Evolutionary conservation across 495 filamentous ascomycete genomes (phyloP), one percentile per base, ranked within the genome.

Genomic region (Podospora sp.): DNA sequence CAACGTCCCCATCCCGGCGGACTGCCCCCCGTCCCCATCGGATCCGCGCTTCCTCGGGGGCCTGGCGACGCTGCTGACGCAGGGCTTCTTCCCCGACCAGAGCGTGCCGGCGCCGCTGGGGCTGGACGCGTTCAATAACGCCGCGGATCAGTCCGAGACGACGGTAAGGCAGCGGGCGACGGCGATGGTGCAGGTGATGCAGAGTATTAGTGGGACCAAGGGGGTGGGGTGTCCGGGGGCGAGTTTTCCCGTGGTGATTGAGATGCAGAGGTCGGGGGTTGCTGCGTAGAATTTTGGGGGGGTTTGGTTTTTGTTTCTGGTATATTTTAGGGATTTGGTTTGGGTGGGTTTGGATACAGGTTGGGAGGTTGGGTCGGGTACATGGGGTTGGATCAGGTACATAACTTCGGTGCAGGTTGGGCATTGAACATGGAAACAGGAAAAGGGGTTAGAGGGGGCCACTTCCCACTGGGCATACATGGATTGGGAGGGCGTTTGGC

Each of bases 71-170:
- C 57, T 59, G 9, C 57, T 63, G 46, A 33, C 61, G 49, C 63
- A 70, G 65, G 73, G 73, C 60, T 75, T 73, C 73, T 73, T 73
- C 71, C 71, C 69, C 11, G 62, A 68, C 62, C 51, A 52, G 60
- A 69, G 65, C 67, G 65, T 75, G 40, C 18, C 56, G 6, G 3
- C 66, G 7, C 70, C 73, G 58, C 69, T 75, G 25, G 49, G 56
- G 0, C 68, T 75, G n/a, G 59, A 20, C 16, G n/a, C 40, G 50
- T 75, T 72, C 66, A 75, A 75, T 60, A 65, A 72, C 59, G 68
- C 46, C 1, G 21, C 56, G 16, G 70, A 71, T 46, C 56, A 1
- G 35, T 68, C 69, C 12, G 50, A 36, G 18, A 36, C 50, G 25
- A 70, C 68, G 27, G 62, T 66, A 22, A 58, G 64, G 63, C 29